Evolutionary conservation across 352 stramenopile genomes (phyloP).

Genomic region (Phytophthora aleatoria): DNA sequence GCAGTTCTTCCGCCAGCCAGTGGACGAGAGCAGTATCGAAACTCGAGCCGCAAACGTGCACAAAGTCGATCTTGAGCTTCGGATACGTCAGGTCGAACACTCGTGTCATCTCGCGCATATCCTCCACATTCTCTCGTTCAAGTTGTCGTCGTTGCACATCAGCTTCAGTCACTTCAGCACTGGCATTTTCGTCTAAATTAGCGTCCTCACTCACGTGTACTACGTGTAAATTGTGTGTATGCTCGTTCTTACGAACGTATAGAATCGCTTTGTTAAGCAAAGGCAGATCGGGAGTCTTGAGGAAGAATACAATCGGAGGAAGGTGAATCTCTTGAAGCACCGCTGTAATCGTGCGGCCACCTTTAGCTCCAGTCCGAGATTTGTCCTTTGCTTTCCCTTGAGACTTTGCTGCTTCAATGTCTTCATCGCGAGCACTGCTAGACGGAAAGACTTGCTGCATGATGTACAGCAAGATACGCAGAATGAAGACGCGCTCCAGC

Average conservation of each 20-base stretch:
- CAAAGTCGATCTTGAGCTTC: constrained; percentile 91
- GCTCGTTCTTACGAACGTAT: constrained; percentile 92
- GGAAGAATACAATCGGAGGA: constrained; percentile 92
- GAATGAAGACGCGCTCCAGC: constrained; percentile 79
- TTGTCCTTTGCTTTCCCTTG: constrained; percentile 25
- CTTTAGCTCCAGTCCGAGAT: constrained; percentile 58
- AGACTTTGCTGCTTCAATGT: constrained; percentile 26
- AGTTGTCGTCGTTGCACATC: constrained; percentile 39
- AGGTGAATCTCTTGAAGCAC: constrained; percentile 73
- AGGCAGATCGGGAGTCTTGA: constrained; percentile 86
- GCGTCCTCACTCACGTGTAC: constrained; percentile 77
- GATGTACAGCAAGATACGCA: constrained; percentile 72
- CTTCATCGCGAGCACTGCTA: constrained; percentile 32
- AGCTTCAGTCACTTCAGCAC: constrained; percentile 43
- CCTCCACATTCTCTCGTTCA: constrained; percentile 50
- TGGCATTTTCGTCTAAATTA: constrained; percentile 32
- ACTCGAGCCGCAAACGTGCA: constrained; percentile 65
- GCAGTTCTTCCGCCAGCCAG: constrained; percentile 78
- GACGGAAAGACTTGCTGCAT: constrained; percentile 70
- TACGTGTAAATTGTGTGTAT: constrained; percentile 91
- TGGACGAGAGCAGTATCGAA: constrained; percentile 88
- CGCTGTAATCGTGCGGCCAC: constrained; percentile 68
- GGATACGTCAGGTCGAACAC: constrained; percentile 93
- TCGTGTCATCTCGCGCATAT: constrained; percentile 77
- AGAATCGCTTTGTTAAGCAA: constrained; percentile 95